Base-by-base conservation (phyloP, 169 alveolate species). In the Condylostoma magnum region DNA sequence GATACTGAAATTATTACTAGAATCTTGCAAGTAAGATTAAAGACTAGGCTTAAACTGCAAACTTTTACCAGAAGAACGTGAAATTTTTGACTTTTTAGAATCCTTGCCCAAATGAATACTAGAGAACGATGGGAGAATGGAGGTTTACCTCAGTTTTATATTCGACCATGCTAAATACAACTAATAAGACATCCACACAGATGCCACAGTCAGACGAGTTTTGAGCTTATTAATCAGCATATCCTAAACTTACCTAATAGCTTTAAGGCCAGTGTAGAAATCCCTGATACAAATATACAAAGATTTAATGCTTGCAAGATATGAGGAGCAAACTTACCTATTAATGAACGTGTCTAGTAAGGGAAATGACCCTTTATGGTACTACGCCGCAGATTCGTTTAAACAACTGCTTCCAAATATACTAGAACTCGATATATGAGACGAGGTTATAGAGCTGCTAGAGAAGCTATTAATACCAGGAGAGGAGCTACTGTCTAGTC, bases 291-390 rank as follows among this genome's bases (percentile, higher is more conserved):
- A 18, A 1, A 22, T 12, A 0, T 47, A 22, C 2, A n/a, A 66
- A 30, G n/a, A 25, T n/a, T 27, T 66, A 18, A 18, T 66, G 50
- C 25, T 22, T 2, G 1, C 27, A 30, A n/a, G 75, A 12, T 66
- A 15, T 4, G 10, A 43, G 6, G 18, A 25, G 8, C 65, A 66
- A 27, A 20, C 63, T n/a, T 6, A 46, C 8, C 20, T 47, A 28
- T 48, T 46, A 25, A 66, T 66, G 63, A 66, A 25, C 25, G 75
- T 60, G 1, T 38, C 71, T 2, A 38, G 71, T 27, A 60, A 60
- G 43, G 71, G 71, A 12, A 55, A 57, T 46, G 31, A 46, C 10
- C 75, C 75, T 1, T 31, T 66, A 6, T 66, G 41, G 1, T 66
- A 46, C n/a, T 31, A 22, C 8, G 75, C 44, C 8, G 75, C 65